Base-by-base conservation (phyloP, 441 rosid genomes). In the Adansonia gregorii region DNA sequence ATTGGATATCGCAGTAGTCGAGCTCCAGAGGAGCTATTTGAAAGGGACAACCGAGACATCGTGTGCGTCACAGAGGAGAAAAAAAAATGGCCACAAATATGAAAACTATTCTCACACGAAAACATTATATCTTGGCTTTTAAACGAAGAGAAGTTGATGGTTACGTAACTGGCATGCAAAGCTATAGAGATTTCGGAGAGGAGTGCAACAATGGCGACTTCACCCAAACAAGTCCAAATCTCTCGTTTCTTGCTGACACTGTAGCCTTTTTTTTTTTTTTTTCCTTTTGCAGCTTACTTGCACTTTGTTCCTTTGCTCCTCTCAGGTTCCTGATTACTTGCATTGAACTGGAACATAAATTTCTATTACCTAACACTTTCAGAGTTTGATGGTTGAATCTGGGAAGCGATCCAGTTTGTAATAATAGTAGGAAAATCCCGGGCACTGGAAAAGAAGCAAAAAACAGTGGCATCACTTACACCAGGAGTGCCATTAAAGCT, bases 401-500 rank as follows among this genome's bases (percentile, higher is more conserved):
- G 71, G 45, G 43, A 67, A 17, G 17, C 71, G 15, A 31, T 39
- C 6, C 45, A 22, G n/a, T 58, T 60, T 51, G 61, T 15, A 52
- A 31, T 24, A 24, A 24, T 67, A 43, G 22, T 19, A 14, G 49
- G n/a, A 27, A 72, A 56, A 60, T 20, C 24, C 46, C 49, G 19
- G 56, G 51, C 24, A 49, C 43, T 17, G 15, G n/a, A 19, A n/a
- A 65, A 66, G 58, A 59, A 66, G 56, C 52, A 46, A 1, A 24
- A 27, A 58, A 63, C 52, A 68, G 90, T 94, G 98, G 97, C 97
- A 60, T 91, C 97, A 61, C 97, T 91, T 61, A 90, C 85, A 56
- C 98, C 98, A 17, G 91, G 90, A 77, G 95, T 92, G 78, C 82
- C 92, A 48, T 80, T 92, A 68, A 95, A 93, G 89, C 95, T 95